phyloP scores from a whole-genome alignment of 257 asterid species.

The Solanum tacnaense region DNA sequence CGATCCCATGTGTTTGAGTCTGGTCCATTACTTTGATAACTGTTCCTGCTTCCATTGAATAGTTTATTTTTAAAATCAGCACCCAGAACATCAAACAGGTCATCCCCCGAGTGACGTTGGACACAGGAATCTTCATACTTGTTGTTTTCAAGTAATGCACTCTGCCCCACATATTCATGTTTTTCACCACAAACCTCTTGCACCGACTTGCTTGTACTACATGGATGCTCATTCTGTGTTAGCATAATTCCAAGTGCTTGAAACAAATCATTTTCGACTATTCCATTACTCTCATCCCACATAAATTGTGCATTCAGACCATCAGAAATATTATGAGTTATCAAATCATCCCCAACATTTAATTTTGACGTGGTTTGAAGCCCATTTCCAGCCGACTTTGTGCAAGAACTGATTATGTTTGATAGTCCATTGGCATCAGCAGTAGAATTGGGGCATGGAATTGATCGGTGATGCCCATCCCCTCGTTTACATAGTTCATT shows the following conservation, averaged over 20 bases:
- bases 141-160: slow-evolving; percentile 1
- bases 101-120: slow-evolving; percentile 43
- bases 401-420: slow-evolving; percentile 6
- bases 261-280: slow-evolving; percentile 15
- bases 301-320: background rate
- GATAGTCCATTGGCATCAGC: slow-evolving; percentile 14
- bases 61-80: slow-evolving; percentile 63
- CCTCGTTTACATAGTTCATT: slow-evolving; percentile 6
- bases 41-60: slow-evolving; percentile 37
- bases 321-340: slow-evolving; percentile 7
- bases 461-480: background rate
- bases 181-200: slow-evolving; percentile 25
- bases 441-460: background rate
- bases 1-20: slow-evolving; percentile 5
- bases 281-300: slow-evolving; percentile 8
- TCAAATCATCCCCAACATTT: slow-evolving; percentile 12
- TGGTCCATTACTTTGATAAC: slow-evolving; percentile 1
- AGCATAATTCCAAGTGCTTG: slow-evolving; percentile 18
- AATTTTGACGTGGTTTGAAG: slow-evolving; percentile 11
- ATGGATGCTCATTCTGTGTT: slow-evolving; percentile 10
- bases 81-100: slow-evolving; percentile 75
- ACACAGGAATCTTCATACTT: slow-evolving; percentile 20
- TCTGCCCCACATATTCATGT: slow-evolving; percentile 19
- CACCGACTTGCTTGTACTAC: slow-evolving; percentile 11
- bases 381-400: background rate